Conservation (phyloP, 352 stramenopile genomes). For the Pythium sp. region DNA sequence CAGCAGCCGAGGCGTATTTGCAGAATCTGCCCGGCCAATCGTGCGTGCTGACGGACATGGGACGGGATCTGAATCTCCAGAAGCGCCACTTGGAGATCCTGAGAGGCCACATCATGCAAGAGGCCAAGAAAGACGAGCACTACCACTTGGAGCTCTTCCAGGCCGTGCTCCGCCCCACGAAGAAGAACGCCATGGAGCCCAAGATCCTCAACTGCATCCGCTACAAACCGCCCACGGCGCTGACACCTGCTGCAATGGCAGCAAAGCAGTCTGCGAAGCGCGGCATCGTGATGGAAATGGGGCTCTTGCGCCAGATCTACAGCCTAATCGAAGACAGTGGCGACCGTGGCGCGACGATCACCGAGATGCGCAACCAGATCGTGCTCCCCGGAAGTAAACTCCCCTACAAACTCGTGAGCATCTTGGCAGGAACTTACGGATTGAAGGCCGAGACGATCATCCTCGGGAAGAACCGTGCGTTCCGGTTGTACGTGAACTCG, state of each 20-base stretch:
- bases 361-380: conserved; percentile 72
- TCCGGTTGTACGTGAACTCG: conserved; percentile 50
- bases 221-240: conserved; percentile 35
- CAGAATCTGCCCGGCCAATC: conserved; percentile 53
- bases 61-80: conserved; percentile 58
- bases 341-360: conserved; percentile 60
- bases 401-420: conserved; percentile 72
- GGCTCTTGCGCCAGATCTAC: conserved; percentile 71
- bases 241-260: not conserved
- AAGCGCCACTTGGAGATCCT: conserved; percentile 72
- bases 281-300: conserved; percentile 65
- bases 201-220: conserved; percentile 83
- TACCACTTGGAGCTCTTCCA: conserved; percentile 75
- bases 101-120: conserved; percentile 62
- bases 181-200: conserved; percentile 47
- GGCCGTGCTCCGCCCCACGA: conserved; percentile 59
- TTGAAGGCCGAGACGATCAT: conserved; percentile 76
- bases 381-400: conserved; percentile 71
- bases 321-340: conserved; percentile 66
- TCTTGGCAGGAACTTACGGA: conserved; percentile 65
- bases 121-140: conserved; percentile 56
- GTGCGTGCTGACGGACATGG: conserved; percentile 68
- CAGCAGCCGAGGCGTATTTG: conserved; percentile 57
- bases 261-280: not conserved
- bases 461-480: conserved; percentile 80